Evolutionary conservation across 2,329 filamentous ascomycete species (phyloP).

Genomic region (Cercospora brassicicola): DNA sequence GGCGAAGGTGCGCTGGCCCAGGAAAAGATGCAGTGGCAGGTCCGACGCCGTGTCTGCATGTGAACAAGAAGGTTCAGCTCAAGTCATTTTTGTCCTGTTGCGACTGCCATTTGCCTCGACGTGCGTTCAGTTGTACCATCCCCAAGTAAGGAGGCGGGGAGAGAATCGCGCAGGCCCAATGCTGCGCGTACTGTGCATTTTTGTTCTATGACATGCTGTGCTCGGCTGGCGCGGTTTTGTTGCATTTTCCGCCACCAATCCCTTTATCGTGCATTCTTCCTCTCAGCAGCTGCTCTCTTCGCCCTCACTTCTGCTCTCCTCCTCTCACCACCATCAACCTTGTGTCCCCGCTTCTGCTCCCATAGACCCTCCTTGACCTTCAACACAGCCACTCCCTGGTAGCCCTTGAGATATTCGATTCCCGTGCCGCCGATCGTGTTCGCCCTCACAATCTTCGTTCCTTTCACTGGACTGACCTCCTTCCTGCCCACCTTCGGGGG

Average conservation of each 20-base stretch:
- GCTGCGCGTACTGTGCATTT: not conserved
- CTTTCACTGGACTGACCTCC: slow-evolving; percentile 49
- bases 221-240: not conserved
- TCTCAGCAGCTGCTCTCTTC: slow-evolving; percentile 78
- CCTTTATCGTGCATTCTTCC: slow-evolving; percentile 49
- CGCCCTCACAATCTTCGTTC: slow-evolving; percentile 67
- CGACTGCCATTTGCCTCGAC: not conserved
- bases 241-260: too few species aligned
- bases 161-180: not conserved
- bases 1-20: not conserved
- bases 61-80: not conserved
- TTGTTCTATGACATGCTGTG: not conserved
- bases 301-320: slow-evolving; percentile 81
- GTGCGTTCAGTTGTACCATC: not conserved
- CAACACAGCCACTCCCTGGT: slow-evolving; percentile 63
- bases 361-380: slow-evolving; percentile 82
- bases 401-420: slow-evolving; percentile 66
- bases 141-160: not conserved
- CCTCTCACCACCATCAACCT: slow-evolving; percentile 96
- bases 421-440: slow-evolving; percentile 73
- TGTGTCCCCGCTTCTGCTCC: slow-evolving; percentile 82
- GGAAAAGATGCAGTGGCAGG: not conserved
- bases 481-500: slow-evolving; percentile 40
- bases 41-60: not conserved
- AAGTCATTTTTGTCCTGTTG: not conserved